phyloP scores from a whole-genome alignment of 2,329 filamentous ascomycete genomes.

The Grosmannia penicillata region DNA sequence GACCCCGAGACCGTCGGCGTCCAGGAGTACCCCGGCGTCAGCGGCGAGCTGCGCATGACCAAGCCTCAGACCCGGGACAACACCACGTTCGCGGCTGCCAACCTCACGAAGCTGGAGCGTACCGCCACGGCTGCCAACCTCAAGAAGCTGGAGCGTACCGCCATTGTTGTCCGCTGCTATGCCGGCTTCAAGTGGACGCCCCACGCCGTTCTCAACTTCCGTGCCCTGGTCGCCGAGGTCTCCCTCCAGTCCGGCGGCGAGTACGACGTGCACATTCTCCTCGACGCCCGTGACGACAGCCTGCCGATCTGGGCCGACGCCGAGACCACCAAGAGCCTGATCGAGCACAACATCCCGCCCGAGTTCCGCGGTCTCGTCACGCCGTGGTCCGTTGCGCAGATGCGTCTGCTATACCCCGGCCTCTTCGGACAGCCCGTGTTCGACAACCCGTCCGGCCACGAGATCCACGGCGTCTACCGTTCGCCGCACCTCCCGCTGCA shows the following conservation, averaged over 20 bases:
- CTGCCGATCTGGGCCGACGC: conserved; percentile 72
- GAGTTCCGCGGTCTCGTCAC: conserved; percentile 73
- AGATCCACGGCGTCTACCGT: conserved; percentile 56
- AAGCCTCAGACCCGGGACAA: conserved; percentile 10
- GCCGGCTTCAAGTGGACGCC: conserved; percentile 64
- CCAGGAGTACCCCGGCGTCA: conserved; percentile 1
- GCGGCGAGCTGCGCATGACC: conserved; percentile 3
- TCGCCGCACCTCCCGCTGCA: conserved; percentile 48
- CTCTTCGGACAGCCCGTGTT: conserved; percentile 53
- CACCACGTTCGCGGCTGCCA: background rate
- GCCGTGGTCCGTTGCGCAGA: conserved; percentile 74
- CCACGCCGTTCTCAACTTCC: conserved; percentile 66
- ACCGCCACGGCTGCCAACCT: conserved; percentile 3
- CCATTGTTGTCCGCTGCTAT: conserved; percentile 69
- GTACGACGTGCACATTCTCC: conserved; percentile 68
- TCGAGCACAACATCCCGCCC: conserved; percentile 50
- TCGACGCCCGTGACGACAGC: conserved; percentile 71
- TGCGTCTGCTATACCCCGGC: conserved; percentile 61
- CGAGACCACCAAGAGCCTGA: conserved; percentile 53
- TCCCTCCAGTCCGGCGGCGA: conserved; percentile 66
- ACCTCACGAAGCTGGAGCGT: background rate
- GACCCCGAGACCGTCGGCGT: background rate
- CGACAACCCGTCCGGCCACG: conserved; percentile 37
- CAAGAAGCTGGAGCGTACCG: conserved; percentile 44
- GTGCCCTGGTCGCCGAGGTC: conserved; percentile 67